Evolutionary conservation across 306 rosid genomes (phyloP).

Genomic region (Abrus pulchellus): DNA sequence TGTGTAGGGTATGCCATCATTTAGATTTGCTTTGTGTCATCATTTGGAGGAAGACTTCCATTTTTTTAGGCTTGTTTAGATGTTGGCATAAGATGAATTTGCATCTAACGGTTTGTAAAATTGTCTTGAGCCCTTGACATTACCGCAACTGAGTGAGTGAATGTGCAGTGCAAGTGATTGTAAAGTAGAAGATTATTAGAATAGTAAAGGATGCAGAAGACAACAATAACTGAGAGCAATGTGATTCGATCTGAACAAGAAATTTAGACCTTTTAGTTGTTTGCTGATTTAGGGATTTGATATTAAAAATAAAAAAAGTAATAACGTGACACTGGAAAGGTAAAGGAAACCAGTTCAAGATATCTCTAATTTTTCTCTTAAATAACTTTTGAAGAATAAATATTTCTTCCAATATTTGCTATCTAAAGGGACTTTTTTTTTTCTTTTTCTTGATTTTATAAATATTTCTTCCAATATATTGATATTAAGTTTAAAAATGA

Average conservation of each 20-base stretch:
- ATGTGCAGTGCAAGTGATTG: background rate
- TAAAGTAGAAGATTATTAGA: no score
- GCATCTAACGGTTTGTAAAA: background rate
- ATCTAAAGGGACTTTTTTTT: no score
- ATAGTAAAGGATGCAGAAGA: background rate
- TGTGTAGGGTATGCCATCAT: no score
- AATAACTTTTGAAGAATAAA: no score
- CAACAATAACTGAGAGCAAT: background rate
- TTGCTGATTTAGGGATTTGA: background rate
- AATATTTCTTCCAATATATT: no score
- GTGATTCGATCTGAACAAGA: background rate
- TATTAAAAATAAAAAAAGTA: background rate
- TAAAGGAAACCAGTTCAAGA: no score
- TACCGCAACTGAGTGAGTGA: background rate
- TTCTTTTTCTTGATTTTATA: no score
- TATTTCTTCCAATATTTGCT: no score
- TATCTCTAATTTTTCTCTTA: no score
- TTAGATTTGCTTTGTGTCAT: background rate
- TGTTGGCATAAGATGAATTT: background rate
- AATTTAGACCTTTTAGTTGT: background rate
- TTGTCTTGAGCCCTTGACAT: background rate
- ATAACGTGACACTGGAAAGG: no score
- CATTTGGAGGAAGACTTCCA: background rate
- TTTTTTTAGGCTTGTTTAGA: background rate
- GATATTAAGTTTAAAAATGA: no score